A percentile compares a stretch with the other conserved stretches of the same genome.
phyloP scores from a whole-genome alignment of 2,329 filamentous ascomycete species.

The Penicillium sp. region DNA sequence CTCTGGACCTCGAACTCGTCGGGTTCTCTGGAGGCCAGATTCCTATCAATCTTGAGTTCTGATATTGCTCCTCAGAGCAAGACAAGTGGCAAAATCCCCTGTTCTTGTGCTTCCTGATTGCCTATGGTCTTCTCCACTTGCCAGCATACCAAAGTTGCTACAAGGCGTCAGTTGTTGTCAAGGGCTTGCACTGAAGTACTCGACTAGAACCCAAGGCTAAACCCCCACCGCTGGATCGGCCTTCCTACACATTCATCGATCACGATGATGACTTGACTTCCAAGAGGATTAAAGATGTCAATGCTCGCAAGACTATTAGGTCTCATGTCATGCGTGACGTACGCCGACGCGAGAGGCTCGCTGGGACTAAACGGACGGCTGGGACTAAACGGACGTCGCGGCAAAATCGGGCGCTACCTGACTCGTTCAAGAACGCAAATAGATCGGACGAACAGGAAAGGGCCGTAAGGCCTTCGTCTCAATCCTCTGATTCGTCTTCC shows the following conservation, averaged over 20 bases:
- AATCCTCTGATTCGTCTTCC: constrained; percentile 14
- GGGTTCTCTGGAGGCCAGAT: neutral
- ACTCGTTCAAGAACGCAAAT: constrained; percentile 10
- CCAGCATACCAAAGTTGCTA: neutral
- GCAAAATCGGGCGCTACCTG: constrained; percentile 18
- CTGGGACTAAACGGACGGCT: constrained; percentile 38
- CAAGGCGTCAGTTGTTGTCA: neutral
- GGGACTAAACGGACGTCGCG: constrained; percentile 37
- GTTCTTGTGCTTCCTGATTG: constrained; percentile 7
- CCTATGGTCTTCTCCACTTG: neutral
- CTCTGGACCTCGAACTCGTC: neutral
- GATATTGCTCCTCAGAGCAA: neutral
- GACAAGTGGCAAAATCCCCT: neutral
- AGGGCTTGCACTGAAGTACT: constrained; percentile 1
- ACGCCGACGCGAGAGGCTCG: constrained; percentile 39
- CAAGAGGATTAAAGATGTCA: constrained; percentile 39
- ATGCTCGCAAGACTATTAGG: constrained; percentile 40
- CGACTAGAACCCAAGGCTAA: constrained; percentile 21
- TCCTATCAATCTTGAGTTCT: neutral
- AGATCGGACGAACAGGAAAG: constrained; percentile 12
- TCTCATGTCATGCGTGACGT: constrained; percentile 46
- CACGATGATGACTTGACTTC: constrained; percentile 40
- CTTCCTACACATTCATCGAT: constrained; percentile 42
- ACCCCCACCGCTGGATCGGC: constrained; percentile 26
- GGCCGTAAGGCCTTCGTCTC: constrained; percentile 14